These are phyloP conservation scores for Lachnellula suecica DNA, from an alignment of 2,329 filamentous ascomycete species.

Conservation along the genomic window DNA sequence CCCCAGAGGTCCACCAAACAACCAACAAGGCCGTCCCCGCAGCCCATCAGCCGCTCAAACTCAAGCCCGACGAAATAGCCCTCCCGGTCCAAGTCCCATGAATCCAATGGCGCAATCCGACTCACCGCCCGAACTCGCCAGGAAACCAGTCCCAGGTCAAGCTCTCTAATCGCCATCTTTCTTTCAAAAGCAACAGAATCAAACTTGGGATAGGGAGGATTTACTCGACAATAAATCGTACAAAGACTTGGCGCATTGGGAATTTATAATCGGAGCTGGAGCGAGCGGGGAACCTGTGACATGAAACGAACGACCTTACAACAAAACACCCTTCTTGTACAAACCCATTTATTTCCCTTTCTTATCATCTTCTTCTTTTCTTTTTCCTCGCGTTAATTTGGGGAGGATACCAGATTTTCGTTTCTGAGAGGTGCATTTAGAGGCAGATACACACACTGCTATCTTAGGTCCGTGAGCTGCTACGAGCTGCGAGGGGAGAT, in stretches of 20 bases:
- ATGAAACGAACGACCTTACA: neutral
- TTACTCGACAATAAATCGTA: slow-evolving; percentile 4
- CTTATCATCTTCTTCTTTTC: neutral
- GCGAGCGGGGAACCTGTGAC: neutral
- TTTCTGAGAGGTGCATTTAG: neutral
- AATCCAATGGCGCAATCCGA: slow-evolving; percentile 16
- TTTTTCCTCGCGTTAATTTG: neutral
- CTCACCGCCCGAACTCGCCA: slow-evolving; percentile 11
- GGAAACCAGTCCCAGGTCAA: slow-evolving; percentile 34
- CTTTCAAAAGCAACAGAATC: neutral
- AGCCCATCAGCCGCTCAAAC: slow-evolving; percentile 23
- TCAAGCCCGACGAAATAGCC: slow-evolving; percentile 20
- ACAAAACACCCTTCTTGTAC: too few relatives aligned
- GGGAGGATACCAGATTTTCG: neutral
- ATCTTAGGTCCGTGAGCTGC: neutral
- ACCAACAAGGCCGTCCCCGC: slow-evolving; percentile 19
- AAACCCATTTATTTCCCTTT: neutral
- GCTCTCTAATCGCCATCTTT: slow-evolving; percentile 23
- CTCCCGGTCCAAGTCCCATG: slow-evolving; percentile 27
- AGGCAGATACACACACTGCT: neutral
- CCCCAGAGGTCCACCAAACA: slow-evolving; percentile 19
- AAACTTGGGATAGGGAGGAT: slow-evolving; percentile 7
- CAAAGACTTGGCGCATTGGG: slow-evolving; percentile 2
- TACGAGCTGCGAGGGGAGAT: neutral
- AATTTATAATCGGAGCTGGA: slow-evolving; percentile 3